Evolutionary conservation across 352 stramenopile genomes (phyloP).

Genomic region (Thalassiosira exigua): DNA sequence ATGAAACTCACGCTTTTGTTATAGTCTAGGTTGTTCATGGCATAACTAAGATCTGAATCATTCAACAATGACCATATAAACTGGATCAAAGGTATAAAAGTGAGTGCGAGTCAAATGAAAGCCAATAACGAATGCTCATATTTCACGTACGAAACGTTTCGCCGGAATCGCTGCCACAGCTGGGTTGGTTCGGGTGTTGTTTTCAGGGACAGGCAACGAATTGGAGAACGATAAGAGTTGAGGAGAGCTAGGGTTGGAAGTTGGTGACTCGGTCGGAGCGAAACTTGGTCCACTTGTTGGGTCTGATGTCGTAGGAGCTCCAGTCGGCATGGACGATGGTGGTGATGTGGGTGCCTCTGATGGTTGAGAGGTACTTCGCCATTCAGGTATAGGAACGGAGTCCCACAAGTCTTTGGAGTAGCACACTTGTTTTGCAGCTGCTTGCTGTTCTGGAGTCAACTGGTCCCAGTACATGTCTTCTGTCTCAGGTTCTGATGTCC

Average conservation of each 20-base stretch:
- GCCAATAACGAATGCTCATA: no score
- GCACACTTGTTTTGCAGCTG: slow-evolving; percentile 37
- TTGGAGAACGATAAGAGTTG: no score
- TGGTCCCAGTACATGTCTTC: slow-evolving; percentile 48
- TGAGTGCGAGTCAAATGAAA: no score
- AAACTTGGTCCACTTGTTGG: not conserved
- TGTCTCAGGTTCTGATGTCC: slow-evolving; percentile 1
- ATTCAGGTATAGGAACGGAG: not conserved
- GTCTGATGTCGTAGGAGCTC: slow-evolving; percentile 2
- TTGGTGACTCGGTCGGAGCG: not conserved
- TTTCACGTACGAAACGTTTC: not conserved
- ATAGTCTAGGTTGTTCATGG: not conserved
- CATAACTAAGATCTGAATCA: not conserved
- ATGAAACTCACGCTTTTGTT: not conserved
- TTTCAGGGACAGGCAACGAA: no score
- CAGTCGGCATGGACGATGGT: not conserved
- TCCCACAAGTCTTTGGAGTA: slow-evolving; percentile 48
- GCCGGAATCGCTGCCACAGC: not conserved
- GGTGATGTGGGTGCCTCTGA: slow-evolving; percentile 1
- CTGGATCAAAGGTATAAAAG: not conserved
- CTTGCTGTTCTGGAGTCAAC: slow-evolving; percentile 26
- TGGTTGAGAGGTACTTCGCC: no score
- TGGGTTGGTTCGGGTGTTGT: not conserved
- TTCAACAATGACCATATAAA: not conserved
- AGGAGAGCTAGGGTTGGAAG: no score